Conservation (phyloP, 345 rosid genomes). For the Acer saccharum region DNA sequence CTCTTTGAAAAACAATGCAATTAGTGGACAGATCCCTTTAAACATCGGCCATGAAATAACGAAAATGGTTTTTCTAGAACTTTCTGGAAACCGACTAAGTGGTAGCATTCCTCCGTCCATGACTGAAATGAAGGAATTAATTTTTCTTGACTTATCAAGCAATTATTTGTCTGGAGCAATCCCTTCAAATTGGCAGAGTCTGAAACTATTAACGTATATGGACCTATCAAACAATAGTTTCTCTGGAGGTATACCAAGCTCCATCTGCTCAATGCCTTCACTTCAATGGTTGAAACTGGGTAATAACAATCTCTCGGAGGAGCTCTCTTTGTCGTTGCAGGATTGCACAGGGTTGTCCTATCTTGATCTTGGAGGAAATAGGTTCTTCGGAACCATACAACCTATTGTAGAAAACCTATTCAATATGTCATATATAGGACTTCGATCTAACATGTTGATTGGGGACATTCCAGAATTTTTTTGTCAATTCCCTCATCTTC, state of each 20-base stretch:
- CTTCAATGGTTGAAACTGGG: neutral
- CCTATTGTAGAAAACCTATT: constrained; percentile 8
- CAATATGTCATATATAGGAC: neutral
- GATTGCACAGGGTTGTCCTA: neutral
- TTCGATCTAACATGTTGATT: constrained; percentile 14
- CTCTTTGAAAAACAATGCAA: constrained; percentile 11
- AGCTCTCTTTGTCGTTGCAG: constrained; percentile 13
- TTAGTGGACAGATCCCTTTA: constrained; percentile 21
- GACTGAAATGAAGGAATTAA: neutral
- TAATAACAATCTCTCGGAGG: constrained; percentile 21
- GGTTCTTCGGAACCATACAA: constrained; percentile 27
- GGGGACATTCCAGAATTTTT: constrained; percentile 18
- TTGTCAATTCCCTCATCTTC: constrained; percentile 12
- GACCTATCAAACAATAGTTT: constrained; percentile 27
- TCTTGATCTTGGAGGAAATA: constrained; percentile 33
- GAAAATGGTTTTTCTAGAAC: neutral
- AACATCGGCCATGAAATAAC: constrained; percentile 5
- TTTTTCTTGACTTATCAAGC: neutral
- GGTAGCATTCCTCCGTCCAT: constrained; percentile 32
- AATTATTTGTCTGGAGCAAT: constrained; percentile 23
- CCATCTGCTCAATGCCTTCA: constrained; percentile 12
- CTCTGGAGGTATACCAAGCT: constrained; percentile 21
- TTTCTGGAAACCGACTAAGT: constrained; percentile 21
- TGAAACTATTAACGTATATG: neutral
- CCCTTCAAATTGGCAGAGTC: constrained; percentile 5